These are phyloP conservation scores for Sphagnurus paluster DNA, from an alignment of 1,284 basidiomycete species.

Conservation along the genomic window DNA sequence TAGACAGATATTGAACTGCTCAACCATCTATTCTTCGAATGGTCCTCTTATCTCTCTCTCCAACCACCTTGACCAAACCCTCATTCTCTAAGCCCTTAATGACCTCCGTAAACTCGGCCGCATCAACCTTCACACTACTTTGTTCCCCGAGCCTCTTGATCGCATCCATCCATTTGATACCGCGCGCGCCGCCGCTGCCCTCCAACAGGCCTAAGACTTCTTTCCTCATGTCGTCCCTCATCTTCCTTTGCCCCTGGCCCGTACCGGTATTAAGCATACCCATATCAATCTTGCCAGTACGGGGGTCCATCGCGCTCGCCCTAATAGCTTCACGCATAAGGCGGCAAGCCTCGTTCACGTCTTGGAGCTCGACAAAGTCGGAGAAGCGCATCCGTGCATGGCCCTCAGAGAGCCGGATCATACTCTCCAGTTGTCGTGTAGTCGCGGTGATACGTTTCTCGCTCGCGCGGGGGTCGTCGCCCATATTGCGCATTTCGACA, in stretches of 20 bases:
- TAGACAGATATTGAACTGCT: constrained; percentile 3
- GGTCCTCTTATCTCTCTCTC: constrained; percentile 82
- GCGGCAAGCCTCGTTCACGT: constrained; percentile 89
- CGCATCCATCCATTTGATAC: constrained; percentile 80
- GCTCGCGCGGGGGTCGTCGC: constrained; percentile 81
- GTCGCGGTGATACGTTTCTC: constrained; percentile 98
- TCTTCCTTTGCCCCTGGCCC: constrained; percentile 78
- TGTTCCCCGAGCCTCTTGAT: constrained; percentile 75
- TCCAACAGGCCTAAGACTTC: constrained; percentile 76
- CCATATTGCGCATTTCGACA: constrained; percentile 92
- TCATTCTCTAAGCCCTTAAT: constrained; percentile 80
- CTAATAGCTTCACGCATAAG: constrained; percentile 96
- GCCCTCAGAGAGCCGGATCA: constrained; percentile 97
- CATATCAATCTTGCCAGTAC: constrained; percentile 96
- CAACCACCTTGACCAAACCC: constrained; percentile 80
- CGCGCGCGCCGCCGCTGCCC: constrained; percentile 52
- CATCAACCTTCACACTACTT: constrained; percentile 76
- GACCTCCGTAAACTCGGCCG: constrained; percentile 81
- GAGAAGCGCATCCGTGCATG: constrained; percentile 96
- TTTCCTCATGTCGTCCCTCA: constrained; percentile 83
- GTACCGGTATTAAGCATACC: constrained; percentile 95
- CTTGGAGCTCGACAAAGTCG: constrained; percentile 78
- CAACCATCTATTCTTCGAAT: constrained; percentile 66
- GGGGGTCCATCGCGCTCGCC: constrained; percentile 91
- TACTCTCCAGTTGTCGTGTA: constrained; percentile 94